Percentiles rank a stretch among this genome's conserved stretches.
Conservation (phyloP, 371 early-diverging fungal species). For the Coemansia sp. region DNA sequence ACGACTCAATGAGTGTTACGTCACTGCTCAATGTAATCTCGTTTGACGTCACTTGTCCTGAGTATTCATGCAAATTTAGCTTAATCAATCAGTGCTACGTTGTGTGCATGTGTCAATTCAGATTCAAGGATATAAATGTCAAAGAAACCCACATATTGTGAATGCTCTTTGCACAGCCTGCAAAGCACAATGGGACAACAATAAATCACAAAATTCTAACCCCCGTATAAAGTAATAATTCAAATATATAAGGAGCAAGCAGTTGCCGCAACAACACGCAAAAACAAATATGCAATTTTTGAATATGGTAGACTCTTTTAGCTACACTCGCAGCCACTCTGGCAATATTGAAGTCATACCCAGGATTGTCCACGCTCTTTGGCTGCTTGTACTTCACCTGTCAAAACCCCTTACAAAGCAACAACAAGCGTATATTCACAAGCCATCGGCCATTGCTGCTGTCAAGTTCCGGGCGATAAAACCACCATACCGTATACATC, state of each 20-base stretch:
- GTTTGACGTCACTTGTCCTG: background rate
- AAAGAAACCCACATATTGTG: background rate
- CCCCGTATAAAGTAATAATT: background rate
- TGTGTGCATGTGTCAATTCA: background rate
- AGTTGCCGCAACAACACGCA: background rate
- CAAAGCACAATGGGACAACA: background rate
- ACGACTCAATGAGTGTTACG: background rate
- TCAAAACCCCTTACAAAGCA: background rate
- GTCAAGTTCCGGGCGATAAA: background rate
- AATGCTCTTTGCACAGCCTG: background rate
- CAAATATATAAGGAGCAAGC: background rate
- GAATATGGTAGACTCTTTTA: background rate
- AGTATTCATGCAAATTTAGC: background rate
- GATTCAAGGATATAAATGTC: background rate
- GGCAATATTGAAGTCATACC: background rate
- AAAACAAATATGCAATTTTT: background rate
- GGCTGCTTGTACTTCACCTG: background rate
- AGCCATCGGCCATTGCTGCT: background rate
- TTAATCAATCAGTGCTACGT: background rate
- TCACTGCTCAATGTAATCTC: background rate
- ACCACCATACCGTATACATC: background rate
- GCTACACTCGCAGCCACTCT: background rate
- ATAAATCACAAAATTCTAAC: background rate
- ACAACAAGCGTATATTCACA: constrained; percentile 1
- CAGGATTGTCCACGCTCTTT: background rate